Evolutionary conservation across 805 yeast genomes (phyloP).

Genomic region (Lipomyces lipofer): DNA sequence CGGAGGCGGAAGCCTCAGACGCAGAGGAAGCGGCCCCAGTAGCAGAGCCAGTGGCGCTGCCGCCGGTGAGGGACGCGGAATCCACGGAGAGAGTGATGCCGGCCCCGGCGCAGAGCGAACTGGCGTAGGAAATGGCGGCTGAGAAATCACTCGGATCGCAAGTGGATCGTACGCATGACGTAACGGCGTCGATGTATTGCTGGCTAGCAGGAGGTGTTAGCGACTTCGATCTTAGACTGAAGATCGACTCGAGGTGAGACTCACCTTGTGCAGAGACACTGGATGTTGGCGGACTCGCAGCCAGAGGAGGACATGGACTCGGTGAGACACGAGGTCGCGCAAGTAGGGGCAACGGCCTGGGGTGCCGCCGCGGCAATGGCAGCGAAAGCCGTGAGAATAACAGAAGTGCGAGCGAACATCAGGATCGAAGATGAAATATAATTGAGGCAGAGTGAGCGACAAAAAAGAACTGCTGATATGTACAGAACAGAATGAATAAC

Average conservation of each 20-base stretch:
- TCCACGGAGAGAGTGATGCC: slow-evolving; percentile 26
- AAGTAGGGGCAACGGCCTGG: slow-evolving; percentile 21
- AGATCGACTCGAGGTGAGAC: background rate
- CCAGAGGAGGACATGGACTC: slow-evolving; percentile 20
- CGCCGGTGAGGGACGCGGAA: slow-evolving; percentile 21
- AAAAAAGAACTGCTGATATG: background rate
- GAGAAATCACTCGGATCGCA: slow-evolving; percentile 21
- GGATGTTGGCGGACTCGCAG: slow-evolving; percentile 22
- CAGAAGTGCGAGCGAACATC: background rate
- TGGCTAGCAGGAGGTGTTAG: background rate
- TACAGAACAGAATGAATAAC: background rate
- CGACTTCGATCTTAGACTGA: background rate
- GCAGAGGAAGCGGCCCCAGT: background rate
- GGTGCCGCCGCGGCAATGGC: slow-evolving; percentile 8
- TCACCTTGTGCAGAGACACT: slow-evolving; percentile 25
- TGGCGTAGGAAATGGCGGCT: slow-evolving; percentile 27
- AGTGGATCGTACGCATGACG: slow-evolving; percentile 21
- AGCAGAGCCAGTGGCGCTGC: slow-evolving; percentile 7
- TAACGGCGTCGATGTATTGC: slow-evolving; percentile 24
- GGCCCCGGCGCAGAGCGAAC: slow-evolving; percentile 25
- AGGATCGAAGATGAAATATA: background rate
- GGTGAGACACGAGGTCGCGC: slow-evolving; percentile 25
- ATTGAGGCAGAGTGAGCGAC: background rate
- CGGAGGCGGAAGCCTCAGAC: background rate
- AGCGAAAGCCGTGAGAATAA: background rate